A percentile compares a stretch with the other conserved stretches of the same genome.
These are phyloP conservation scores for Peniophora sp. DNA, from an alignment of 1,284 basidiomycete species.

Conservation along the genomic window DNA sequence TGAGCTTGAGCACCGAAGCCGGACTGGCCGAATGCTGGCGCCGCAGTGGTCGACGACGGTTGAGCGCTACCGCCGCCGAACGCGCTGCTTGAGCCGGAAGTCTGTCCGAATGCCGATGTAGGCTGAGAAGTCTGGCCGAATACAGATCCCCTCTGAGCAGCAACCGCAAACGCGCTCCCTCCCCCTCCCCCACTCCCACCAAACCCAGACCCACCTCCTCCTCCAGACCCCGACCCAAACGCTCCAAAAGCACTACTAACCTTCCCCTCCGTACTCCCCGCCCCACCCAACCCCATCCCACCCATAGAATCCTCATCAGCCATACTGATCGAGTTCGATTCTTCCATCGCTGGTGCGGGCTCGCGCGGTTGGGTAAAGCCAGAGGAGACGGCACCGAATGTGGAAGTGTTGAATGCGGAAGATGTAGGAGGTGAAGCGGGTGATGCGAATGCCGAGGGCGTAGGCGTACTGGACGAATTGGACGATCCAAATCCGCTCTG, in stretches of 20 bases:
- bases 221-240: background rate
- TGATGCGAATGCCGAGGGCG: background rate
- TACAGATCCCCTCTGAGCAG: conserved; percentile 7
- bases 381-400: background rate
- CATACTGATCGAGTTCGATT: background rate
- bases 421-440: background rate
- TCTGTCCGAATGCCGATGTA: conserved; percentile 11
- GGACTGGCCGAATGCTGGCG: conserved; percentile 16
- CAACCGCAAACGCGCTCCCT: conserved; percentile 1
- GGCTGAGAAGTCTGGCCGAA: conserved; percentile 7
- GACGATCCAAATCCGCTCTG: conserved; percentile 8
- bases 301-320: background rate
- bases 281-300: background rate
- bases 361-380: conserved; percentile 8
- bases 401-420: conserved; percentile 10
- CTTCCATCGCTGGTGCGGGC: conserved; percentile 2
- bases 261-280: background rate
- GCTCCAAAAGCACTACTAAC: too few relatives aligned
- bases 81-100: too few relatives aligned
- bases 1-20: conserved; percentile 11
- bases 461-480: too few relatives aligned
- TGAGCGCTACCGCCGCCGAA: too few relatives aligned
- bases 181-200: too few relatives aligned
- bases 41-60: too few relatives aligned
- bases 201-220: background rate